phyloP scores from a whole-genome alignment of 2,329 filamentous ascomycete genomes.

The Acarospora socialis region DNA sequence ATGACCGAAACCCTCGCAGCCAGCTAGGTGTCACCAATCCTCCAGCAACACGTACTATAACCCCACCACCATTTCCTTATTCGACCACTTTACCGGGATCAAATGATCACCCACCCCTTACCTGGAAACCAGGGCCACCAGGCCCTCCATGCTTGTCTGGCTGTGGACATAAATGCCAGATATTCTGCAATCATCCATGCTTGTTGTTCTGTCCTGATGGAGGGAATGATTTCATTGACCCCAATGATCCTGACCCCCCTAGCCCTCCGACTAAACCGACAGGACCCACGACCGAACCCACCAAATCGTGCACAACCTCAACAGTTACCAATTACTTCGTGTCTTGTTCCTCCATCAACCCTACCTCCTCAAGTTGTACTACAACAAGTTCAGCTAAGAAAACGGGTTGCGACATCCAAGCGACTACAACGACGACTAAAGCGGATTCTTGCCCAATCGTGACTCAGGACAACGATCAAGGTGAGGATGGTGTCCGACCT shows the following conservation, averaged over 20 bases:
- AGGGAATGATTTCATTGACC: slow-evolving; percentile 1
- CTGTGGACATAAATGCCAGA: neutral
- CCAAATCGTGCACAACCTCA: neutral
- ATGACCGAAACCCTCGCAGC: slow-evolving; percentile 4
- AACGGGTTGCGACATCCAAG: neutral
- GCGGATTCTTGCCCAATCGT: too few relatives aligned
- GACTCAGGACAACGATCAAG: too few relatives aligned
- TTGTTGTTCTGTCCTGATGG: slow-evolving; percentile 2
- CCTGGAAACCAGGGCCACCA: too few relatives aligned
- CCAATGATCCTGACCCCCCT: slow-evolving; percentile 1
- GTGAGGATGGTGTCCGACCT: too few relatives aligned
- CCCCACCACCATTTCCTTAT: slow-evolving; percentile 10
- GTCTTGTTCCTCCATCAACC: slow-evolving; percentile 1
- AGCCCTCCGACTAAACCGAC: too few relatives aligned
- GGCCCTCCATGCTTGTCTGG: neutral
- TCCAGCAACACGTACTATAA: slow-evolving; percentile 7
- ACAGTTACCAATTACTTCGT: slow-evolving; percentile 2
- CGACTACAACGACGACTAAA: neutral
- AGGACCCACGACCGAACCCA: too few relatives aligned
- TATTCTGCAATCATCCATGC: neutral
- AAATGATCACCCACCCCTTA: too few relatives aligned
- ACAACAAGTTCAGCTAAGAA: slow-evolving; percentile 3
- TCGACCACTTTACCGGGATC: too few relatives aligned
- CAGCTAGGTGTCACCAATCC: slow-evolving; percentile 2
- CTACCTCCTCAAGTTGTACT: slow-evolving; percentile 3